Base-by-base conservation (phyloP, 441 rosid species). In the Biscutella laevigata region DNA sequence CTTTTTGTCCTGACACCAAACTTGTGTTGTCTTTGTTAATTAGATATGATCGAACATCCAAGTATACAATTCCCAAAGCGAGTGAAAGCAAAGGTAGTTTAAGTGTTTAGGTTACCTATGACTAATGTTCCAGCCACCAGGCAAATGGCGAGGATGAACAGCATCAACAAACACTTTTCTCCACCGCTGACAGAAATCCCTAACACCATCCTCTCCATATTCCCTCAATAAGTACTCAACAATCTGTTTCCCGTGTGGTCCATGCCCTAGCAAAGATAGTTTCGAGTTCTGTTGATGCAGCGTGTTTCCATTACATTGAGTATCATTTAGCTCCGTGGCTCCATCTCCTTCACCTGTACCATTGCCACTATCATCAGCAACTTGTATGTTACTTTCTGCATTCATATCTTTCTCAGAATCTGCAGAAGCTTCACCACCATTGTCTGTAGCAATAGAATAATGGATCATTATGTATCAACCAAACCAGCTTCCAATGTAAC, bases 161-260 rank as follows among this genome's bases (percentile, higher is more conserved):
- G 91, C 74, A 65, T 85, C 86, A 9, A 91, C 94, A 53, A 91
- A 91, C 39, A 75, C 95, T 66, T 82, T 80, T 73, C 98, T 80
- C 98, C 98, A 88, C 45, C 86, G 77, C 61, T 79, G 94, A 73
- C 98, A 88, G 66, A 91, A 88, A 34, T 83, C 70, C 4, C 61
- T 26, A 45, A 85, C 67, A 21, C 96, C 96, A 25, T 77, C 82
- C 28, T 86, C 96, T 45, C 91, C 92, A 30, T 61, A 53, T 71
- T 82, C 80, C 57, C 43, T 66, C 34, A 92, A 54, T 32, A 92
- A 44, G 61, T 66, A 68, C 66, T 84, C 88, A 8, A 92, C 96
- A 45, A 84, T 90, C 70, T 76, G 89, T 66, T 84, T 79, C 43
- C 98, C 98, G 45, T 88, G 95, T 0, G 95, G 96, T 52, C 98